phyloP scores from a whole-genome alignment of 2,329 filamentous ascomycete genomes.

The Penicillium sp. region DNA sequence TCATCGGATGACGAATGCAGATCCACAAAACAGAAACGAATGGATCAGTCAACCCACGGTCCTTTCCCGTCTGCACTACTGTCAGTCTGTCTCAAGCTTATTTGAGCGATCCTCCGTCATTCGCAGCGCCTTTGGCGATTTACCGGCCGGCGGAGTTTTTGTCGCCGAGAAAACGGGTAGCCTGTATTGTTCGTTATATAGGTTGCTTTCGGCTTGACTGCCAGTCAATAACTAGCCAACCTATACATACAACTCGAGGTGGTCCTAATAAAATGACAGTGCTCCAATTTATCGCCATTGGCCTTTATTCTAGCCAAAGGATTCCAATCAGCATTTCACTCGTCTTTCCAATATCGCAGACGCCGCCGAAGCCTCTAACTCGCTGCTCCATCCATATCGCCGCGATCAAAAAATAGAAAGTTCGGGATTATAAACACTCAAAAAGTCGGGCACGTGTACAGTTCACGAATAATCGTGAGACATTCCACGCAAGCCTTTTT shows the following conservation, averaged over 20 bases:
- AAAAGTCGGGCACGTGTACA: neutral
- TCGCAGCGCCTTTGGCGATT: neutral
- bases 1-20: conserved; percentile 10
- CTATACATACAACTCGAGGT: too few relatives aligned
- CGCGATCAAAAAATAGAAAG: neutral
- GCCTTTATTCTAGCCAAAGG: too few relatives aligned
- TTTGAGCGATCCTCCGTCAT: neutral
- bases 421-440: neutral
- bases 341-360: too few relatives aligned
- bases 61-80: neutral
- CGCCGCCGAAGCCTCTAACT: too few relatives aligned
- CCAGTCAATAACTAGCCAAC: neutral
- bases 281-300: too few relatives aligned
- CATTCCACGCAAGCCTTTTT: neutral
- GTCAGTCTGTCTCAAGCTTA: neutral
- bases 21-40: conserved; percentile 1
- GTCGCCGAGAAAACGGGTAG: neutral
- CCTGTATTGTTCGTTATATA: neutral
- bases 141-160: neutral
- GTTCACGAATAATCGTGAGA: neutral
- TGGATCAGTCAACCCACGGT: neutral
- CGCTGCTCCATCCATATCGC: neutral
- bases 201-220: neutral
- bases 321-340: too few relatives aligned
- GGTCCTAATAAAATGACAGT: too few relatives aligned